Base-by-base conservation (phyloP, 768 basidiomycete genomes). In the Termitomyces sp. region DNA sequence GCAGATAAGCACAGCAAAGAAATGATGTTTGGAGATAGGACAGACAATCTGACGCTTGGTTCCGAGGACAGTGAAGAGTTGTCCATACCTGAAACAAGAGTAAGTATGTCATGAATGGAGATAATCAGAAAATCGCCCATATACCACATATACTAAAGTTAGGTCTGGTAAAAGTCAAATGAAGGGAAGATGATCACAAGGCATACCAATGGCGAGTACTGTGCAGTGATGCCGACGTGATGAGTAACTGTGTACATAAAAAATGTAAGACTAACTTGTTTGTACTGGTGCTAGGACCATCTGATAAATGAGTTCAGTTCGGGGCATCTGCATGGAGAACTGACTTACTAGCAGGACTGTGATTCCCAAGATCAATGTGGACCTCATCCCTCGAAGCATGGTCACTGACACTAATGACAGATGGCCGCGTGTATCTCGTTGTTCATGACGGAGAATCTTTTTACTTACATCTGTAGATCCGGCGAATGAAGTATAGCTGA, bases 381-480 rank as follows among this genome's bases (percentile, higher is more conserved):
- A 52, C 10, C 38, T 52, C 7, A 7, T 30, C 11, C 40, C 22
- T 13, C n/a, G 47, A 20, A 32, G 41, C 28, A 53, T 3, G 18
- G 14, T n/a, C n/a, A n/a, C n/a, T n/a, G n/a, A n/a, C n/a, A n/a
- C n/a, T n/a, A n/a, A n/a, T n/a, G n/a, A n/a, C n/a, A n/a, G n/a
- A n/a, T n/a, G n/a, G n/a, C n/a, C n/a, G n/a, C n/a, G n/a, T n/a
- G n/a, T n/a, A n/a, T n/a, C n/a, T n/a, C n/a, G n/a, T n/a, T n/a
- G n/a, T n/a, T n/a, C n/a, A n/a, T n/a, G n/a, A n/a, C n/a, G n/a
- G n/a, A n/a, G n/a, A n/a, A n/a, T n/a, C n/a, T n/a, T n/a, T n/a
- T n/a, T n/a, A n/a, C 54, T 3, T 9, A 55, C 45, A 55, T n/a
- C 35, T 47, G 22, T 55, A 55, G 45, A 55, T 55, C 16, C 54